A percentile compares a stretch with the other conserved stretches of the same genome.
These are phyloP conservation scores for Rhododendron ovatum DNA, from an alignment of 148 eudicot genomes.

Conservation along the genomic window DNA sequence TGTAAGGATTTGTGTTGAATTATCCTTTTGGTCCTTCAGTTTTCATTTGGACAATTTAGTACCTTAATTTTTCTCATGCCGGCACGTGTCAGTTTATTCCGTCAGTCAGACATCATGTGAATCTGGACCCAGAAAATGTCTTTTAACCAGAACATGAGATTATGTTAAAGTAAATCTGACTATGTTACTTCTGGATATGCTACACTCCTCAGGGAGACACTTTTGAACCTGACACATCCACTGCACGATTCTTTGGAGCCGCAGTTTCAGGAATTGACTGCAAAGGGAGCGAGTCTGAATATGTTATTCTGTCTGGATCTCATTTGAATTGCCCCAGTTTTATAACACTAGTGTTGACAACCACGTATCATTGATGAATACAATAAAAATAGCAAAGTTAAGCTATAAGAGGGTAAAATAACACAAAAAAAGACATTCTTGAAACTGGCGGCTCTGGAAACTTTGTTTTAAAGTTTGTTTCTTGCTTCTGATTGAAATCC, in stretches of 20 bases:
- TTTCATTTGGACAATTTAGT: background rate
- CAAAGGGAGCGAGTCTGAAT: background rate
- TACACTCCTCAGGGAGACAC: background rate
- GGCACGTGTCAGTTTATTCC: background rate
- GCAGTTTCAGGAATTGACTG: background rate
- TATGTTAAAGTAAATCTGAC: background rate
- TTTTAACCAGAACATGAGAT: background rate
- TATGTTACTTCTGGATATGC: background rate
- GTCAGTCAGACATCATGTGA: background rate
- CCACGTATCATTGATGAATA: background rate
- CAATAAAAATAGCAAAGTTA: background rate
- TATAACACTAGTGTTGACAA: background rate
- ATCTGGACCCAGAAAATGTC: background rate
- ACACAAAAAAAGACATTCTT: background rate
- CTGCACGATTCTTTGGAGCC: background rate
- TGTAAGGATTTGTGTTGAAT: background rate
- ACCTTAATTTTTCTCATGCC: background rate
- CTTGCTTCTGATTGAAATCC: conserved; percentile 6
- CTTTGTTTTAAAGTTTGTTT: too few species aligned
- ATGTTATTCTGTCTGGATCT: background rate
- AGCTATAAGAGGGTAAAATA: background rate
- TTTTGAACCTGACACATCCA: background rate
- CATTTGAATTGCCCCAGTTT: background rate
- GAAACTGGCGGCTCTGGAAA: background rate
- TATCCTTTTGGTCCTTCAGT: background rate